A percentile compares a stretch with the other conserved stretches of the same genome.
Evolutionary conservation across 306 rosid genomes (phyloP).

Genomic region (Vigna nakashimae): DNA sequence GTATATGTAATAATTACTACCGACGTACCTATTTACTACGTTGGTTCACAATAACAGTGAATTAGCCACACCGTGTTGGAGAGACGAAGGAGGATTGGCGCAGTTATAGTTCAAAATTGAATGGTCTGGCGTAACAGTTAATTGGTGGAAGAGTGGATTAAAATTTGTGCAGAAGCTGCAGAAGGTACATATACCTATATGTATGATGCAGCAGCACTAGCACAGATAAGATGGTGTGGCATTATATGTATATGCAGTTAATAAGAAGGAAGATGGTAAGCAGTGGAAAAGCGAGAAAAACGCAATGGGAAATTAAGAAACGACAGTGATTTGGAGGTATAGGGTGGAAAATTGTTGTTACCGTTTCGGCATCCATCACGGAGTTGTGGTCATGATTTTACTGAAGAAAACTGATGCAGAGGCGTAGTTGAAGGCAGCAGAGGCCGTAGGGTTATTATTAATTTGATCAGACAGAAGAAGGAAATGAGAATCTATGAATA

Average conservation of each 20-base stretch:
- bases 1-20: not conserved
- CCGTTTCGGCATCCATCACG: too few relatives aligned
- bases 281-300: not conserved
- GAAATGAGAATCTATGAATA: too few relatives aligned
- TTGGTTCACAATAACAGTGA: too few relatives aligned
- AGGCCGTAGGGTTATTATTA: constrained; percentile 20
- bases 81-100: too few relatives aligned
- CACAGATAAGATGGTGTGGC: too few relatives aligned
- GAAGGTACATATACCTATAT: not conserved
- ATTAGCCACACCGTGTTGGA: too few relatives aligned
- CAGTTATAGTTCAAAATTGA: not conserved
- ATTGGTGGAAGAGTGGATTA: not conserved
- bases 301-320: too few relatives aligned
- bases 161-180: not conserved
- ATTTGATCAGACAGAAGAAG: not conserved
- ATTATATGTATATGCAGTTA: too few relatives aligned
- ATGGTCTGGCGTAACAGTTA: not conserved
- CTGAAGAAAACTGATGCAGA: not conserved
- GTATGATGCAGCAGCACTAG: not conserved
- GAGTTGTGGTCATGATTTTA: too few relatives aligned
- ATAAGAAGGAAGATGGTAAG: not conserved
- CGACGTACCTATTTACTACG: too few relatives aligned
- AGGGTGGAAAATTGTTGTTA: too few relatives aligned
- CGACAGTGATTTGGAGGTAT: too few relatives aligned
- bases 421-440: constrained; percentile 10